Conservation (phyloP, 345 rosid species). For the Arabis hirsuta region DNA sequence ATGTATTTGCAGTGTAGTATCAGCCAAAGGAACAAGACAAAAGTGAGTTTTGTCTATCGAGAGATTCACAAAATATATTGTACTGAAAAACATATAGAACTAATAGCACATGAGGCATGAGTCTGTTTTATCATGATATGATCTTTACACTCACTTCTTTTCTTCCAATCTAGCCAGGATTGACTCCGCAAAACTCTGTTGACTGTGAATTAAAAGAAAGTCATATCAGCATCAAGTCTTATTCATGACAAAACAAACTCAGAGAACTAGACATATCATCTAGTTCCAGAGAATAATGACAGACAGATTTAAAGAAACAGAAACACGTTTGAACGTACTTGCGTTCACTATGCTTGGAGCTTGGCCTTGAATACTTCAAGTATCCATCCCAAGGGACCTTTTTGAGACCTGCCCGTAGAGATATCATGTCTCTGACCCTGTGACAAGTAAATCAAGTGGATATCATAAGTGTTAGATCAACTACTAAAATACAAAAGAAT, state of each 20-base stretch:
- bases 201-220: slow-evolving; percentile 56
- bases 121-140: slow-evolving; percentile 1
- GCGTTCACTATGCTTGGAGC: slow-evolving; percentile 85
- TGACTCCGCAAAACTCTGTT: slow-evolving; percentile 80
- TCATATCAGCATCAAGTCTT: slow-evolving; percentile 14
- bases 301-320: background rate
- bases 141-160: slow-evolving; percentile 52
- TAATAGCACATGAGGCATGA: slow-evolving; percentile 13
- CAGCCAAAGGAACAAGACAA: background rate
- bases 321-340: slow-evolving; percentile 60
- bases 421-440: slow-evolving; percentile 88
- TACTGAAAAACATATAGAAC: background rate
- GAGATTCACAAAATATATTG: slow-evolving; percentile 5
- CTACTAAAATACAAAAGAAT: background rate
- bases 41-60: background rate
- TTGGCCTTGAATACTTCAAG: slow-evolving; percentile 85
- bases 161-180: slow-evolving; percentile 72
- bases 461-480: no score
- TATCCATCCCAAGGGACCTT: slow-evolving; percentile 99
- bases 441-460: slow-evolving; percentile 2
- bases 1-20: no score
- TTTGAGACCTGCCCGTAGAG: slow-evolving; percentile 87
- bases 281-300: slow-evolving; percentile 6
- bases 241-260: no score
- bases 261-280: background rate